Evolutionary conservation across 495 filamentous ascomycete species (phyloP), one percentile per base, ranked within the genome.

Genomic region (Hypoxylon crocopeplum): DNA sequence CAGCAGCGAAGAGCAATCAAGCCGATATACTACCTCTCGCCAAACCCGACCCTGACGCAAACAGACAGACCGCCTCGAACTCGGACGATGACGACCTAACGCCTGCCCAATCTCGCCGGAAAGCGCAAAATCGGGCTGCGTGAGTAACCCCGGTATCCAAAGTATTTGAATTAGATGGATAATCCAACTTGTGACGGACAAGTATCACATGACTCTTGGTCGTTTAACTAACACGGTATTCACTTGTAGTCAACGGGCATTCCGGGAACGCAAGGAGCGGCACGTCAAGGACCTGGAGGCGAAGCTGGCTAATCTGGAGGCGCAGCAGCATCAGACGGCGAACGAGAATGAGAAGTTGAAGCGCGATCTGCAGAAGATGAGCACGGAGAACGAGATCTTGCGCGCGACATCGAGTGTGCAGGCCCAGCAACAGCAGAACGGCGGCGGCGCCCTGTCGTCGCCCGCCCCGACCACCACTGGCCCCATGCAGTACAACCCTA

Each of bases 41-140:
- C 45, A 78, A 77, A 56, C 41, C 65, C 41, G 77, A 79, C 42
- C 44, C 66, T 20, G 72, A 68, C 27, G 60, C 49, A 37, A 70
- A 45, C 39, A 70, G 72, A 21, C 66, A 73, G 48, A 72, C 72
- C 44, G 74, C 69, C 16, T 79, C 77, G 19, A 75, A 79, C 59
- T 79, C 77, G 56, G 78, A 79, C 2, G 77, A 77, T 80, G 84
- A 90, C 20, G 80, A 82, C 30, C 69, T 86, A 67, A 91, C 86
- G 25, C 91, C 91, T 0, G 89, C 90, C 19, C 91, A 96, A 69
- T 89, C 83, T 22, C 81, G 91, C 72, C 85, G 94, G 59, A 98
- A 98, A 75, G 93, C 90, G 40, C 93, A 98, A 76, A 98, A 98
- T 59, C 81, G 94, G 70, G 92, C 93, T 74, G 93, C 93, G 93